Evolutionary conservation across 805 yeast species (phyloP).

Genomic region (Saccharomycopsis babjevae): DNA sequence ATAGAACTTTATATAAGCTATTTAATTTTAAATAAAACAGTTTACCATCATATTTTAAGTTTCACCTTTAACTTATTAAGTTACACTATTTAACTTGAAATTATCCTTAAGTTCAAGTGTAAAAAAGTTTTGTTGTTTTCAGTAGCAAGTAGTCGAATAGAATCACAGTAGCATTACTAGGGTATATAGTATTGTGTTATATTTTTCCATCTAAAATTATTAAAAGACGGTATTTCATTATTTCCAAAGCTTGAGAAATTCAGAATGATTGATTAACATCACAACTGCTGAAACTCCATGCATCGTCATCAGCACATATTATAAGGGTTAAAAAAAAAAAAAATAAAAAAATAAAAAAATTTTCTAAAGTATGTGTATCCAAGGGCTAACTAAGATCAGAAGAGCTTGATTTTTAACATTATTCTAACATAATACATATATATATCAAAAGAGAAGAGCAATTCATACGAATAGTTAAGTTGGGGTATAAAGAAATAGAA

Average conservation of each 20-base stretch:
- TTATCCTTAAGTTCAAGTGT: too few species aligned
- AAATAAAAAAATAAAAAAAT: neutral
- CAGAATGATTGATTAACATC: neutral
- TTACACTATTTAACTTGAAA: too few species aligned
- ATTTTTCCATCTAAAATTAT: too few species aligned
- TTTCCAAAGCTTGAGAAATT: neutral
- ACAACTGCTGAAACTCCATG: neutral
- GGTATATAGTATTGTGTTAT: too few species aligned
- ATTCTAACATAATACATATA: neutral
- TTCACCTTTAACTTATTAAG: too few species aligned
- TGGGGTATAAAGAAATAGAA: neutral
- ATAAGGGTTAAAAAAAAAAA: neutral
- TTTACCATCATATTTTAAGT: too few species aligned
- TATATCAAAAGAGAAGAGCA: neutral
- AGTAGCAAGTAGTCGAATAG: too few species aligned
- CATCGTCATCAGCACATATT: neutral
- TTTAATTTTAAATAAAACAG: neutral
- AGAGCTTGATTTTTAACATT: neutral
- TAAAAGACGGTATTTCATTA: too few species aligned
- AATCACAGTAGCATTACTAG: too few species aligned
- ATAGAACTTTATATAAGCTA: neutral
- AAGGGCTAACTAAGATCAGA: too few species aligned
- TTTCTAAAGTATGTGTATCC: neutral
- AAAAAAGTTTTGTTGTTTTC: too few species aligned
- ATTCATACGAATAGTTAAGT: neutral